Evolutionary conservation across 148 eudicot species (phyloP).

Genomic region (Pouteria glomerata): DNA sequence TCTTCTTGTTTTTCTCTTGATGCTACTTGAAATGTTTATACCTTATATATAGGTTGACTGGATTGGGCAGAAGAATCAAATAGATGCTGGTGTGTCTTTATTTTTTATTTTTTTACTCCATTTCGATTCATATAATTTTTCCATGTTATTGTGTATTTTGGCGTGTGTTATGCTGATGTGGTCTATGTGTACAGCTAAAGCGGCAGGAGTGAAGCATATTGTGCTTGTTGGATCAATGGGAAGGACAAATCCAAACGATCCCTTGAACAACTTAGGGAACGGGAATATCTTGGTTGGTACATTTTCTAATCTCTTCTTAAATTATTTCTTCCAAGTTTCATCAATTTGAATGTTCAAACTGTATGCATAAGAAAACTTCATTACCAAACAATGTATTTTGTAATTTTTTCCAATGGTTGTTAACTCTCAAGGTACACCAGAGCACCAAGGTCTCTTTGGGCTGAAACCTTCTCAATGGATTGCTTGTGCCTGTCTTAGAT

Average conservation of each 20-base stretch:
- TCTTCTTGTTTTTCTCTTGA: not conserved
- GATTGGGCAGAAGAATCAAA: slow-evolving; percentile 98
- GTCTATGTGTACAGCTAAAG: slow-evolving; percentile 64
- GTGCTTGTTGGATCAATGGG: slow-evolving; percentile 99
- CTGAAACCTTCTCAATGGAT: no score
- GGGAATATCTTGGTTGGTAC: slow-evolving; percentile 83
- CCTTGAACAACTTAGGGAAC: slow-evolving; percentile 77
- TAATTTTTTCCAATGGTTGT: no score
- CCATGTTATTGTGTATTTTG: not conserved
- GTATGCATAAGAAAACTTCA: no score
- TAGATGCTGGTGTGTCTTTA: slow-evolving; percentile 72
- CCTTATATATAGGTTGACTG: slow-evolving; percentile 93
- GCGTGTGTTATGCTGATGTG: slow-evolving; percentile 6
- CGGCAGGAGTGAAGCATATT: slow-evolving; percentile 95
- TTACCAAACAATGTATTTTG: no score
- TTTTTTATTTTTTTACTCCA: not conserved
- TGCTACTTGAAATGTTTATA: not conserved
- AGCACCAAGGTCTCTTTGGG: no score
- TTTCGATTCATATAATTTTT: not conserved
- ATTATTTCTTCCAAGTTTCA: not conserved
- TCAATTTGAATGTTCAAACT: no score
- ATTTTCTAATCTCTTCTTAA: not conserved
- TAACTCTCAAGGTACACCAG: no score
- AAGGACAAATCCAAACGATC: slow-evolving; percentile 77
- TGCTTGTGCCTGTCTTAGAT: not conserved